These are phyloP conservation scores for Rhizophora mangle DNA, from an alignment of 345 rosid genomes.

Conservation along the genomic window DNA sequence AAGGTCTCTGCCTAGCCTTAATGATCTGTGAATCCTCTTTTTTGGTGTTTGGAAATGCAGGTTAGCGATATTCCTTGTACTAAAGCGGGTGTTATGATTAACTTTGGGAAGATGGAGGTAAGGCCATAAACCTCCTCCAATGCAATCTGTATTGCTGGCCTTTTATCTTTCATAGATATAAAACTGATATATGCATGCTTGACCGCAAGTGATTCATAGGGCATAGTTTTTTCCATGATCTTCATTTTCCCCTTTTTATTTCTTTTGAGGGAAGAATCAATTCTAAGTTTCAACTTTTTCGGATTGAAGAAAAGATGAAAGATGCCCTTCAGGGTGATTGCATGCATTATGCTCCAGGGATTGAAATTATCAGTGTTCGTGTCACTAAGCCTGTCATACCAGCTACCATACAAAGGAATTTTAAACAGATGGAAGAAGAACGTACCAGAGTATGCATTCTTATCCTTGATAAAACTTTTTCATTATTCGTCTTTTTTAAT, in stretches of 20 bases:
- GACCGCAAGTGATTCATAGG: not conserved
- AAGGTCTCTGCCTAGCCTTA: constrained; percentile 13
- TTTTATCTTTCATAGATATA: not conserved
- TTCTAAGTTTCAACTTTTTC: constrained; percentile 6
- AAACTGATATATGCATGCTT: not conserved
- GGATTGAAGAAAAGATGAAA: constrained; percentile 96
- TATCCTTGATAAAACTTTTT: not conserved
- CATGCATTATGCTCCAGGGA: constrained; percentile 87
- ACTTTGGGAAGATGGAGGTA: constrained; percentile 91
- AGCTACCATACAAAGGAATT: constrained; percentile 68
- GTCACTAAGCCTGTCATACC: constrained; percentile 91
- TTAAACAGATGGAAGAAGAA: constrained; percentile 92
- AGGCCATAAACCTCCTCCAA: not conserved
- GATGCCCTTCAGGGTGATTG: constrained; percentile 93
- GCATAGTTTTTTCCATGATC: not conserved
- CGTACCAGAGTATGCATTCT: constrained; percentile 63
- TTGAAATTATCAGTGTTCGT: constrained; percentile 83
- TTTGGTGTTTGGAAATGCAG: constrained; percentile 25
- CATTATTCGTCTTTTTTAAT: not conserved
- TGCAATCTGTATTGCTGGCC: not conserved
- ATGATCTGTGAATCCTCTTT: constrained; percentile 7
- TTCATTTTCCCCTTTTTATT: not conserved
- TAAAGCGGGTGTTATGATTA: constrained; percentile 93
- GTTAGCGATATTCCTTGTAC: constrained; percentile 94
- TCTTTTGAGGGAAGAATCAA: no score